Evolutionary conservation across 2,329 filamentous ascomycete species (phyloP).

Genomic region (Talaromyces funiculosus): DNA sequence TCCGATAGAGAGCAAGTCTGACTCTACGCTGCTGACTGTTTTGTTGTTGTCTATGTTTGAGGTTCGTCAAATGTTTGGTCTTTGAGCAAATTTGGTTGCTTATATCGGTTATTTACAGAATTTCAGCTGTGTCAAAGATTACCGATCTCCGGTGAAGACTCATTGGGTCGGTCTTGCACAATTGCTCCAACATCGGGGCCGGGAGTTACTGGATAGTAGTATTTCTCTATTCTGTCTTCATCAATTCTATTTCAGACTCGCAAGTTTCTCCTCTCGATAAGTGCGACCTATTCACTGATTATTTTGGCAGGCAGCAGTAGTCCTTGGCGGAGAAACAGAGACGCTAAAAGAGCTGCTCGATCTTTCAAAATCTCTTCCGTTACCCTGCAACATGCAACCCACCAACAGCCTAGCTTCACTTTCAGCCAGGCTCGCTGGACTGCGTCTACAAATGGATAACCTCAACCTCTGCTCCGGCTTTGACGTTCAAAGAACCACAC

Average conservation of each 20-base stretch:
- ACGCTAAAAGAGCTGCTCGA: conserved; percentile 1
- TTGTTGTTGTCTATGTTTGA: conserved; percentile 8
- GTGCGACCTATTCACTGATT: not conserved
- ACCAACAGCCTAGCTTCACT: not conserved
- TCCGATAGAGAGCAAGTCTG: conserved; percentile 1
- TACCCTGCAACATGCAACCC: not conserved
- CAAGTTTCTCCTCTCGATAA: not conserved
- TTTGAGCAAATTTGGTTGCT: not conserved
- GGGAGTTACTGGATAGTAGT: not conserved
- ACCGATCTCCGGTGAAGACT: not conserved
- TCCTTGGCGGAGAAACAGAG: not conserved
- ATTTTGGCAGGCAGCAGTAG: not conserved
- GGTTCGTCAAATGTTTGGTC: not conserved
- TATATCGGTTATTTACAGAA: not conserved
- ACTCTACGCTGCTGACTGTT: conserved; percentile 5
- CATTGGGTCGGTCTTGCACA: conserved; percentile 4
- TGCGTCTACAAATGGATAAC: not conserved
- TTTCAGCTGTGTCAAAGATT: not conserved
- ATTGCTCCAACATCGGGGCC: not conserved
- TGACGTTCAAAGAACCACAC: not conserved
- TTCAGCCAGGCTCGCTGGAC: not conserved
- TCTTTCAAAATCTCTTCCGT: not conserved
- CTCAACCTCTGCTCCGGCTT: not conserved
- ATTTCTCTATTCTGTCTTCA: conserved; percentile 1
- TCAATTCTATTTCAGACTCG: conserved; percentile 3